Evolutionary conservation across 345 rosid genomes (phyloP), one percentile per base, ranked within the genome.

Genomic region (Populus alba): DNA sequence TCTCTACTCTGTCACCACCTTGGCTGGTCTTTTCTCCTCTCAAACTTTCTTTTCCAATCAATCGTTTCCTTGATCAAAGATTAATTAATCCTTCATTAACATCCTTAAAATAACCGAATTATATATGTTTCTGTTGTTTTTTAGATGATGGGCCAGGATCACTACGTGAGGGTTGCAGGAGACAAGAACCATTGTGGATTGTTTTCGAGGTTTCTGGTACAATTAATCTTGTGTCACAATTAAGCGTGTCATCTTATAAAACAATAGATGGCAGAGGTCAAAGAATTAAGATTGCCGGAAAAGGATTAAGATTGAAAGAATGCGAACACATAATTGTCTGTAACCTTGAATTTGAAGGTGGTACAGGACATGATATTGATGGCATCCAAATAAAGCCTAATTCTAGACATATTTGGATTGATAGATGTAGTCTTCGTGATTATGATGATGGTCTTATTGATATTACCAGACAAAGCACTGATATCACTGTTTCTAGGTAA

Each of bases 231-330:
- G 80, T 78, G 0, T 89, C 95, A 2, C 86, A 84, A 87, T 83
- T 91, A 79, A 90, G 31, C 70, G 90, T 92, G 31, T 88, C 98
- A 18, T 96, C 99, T 63, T 89, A 91, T 75, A 96, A 92, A 89
- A 96, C 97, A 75, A 87, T 96, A 23, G 99, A 96, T 83, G 99
- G 98, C 29, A 89, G 98, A 45, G 99, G 97, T n/a, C 98, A 91
- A 74, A 83, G 89, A 81, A 88, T 96, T 72, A 94, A 92, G 78
- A 77, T 96, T 71, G 89, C 93, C 0, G 97, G 97, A 43, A 94
- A 96, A 81, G 98, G 99, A 18, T 75, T 94, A 80, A 89, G 97
- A 86, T 81, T 94, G 61, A 91, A 91, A 87, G 90, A 92, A 75
- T 90, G 97, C 23, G 95, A 92, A 71, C 95, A 96, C 80, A 87